Percentiles rank a stretch among this genome's conserved stretches.
These are phyloP conservation scores for Macrophomina pseudophaseolina DNA, from an alignment of 2,329 filamentous ascomycete species.

Conservation along the genomic window DNA sequence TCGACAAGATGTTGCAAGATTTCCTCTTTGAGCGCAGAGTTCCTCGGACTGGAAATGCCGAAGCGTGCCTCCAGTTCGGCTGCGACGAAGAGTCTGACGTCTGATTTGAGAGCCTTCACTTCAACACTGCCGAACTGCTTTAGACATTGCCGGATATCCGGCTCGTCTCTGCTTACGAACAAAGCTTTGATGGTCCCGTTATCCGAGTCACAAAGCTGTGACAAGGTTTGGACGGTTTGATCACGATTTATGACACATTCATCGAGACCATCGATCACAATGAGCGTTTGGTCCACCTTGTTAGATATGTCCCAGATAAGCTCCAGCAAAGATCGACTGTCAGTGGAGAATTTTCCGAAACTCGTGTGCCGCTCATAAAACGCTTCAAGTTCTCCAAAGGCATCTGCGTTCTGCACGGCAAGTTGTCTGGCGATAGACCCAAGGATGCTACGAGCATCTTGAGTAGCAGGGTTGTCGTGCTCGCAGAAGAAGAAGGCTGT, in stretches of 20 bases:
- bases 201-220: background rate
- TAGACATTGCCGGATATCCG: background rate
- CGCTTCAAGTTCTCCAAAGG: background rate
- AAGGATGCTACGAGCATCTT: background rate
- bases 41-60: background rate
- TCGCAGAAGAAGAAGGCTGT: slow-evolving; percentile 10
- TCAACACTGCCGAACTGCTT: background rate
- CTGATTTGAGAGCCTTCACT: background rate
- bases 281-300: background rate
- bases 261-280: slow-evolving; percentile 8
- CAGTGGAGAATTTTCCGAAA: background rate
- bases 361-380: background rate
- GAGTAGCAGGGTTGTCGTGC: background rate
- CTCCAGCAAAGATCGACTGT: background rate
- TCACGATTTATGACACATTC: background rate
- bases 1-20: background rate
- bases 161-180: slow-evolving; percentile 2
- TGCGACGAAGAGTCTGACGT: background rate
- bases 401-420: background rate
- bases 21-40: background rate
- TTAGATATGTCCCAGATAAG: background rate
- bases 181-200: background rate
- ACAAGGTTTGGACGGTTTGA: background rate
- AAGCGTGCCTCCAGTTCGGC: background rate
- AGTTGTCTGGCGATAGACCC: slow-evolving; percentile 1